Evolutionary conservation across 768 basidiomycete genomes (phyloP).

Genomic region (Leccinum pellstonianum): DNA sequence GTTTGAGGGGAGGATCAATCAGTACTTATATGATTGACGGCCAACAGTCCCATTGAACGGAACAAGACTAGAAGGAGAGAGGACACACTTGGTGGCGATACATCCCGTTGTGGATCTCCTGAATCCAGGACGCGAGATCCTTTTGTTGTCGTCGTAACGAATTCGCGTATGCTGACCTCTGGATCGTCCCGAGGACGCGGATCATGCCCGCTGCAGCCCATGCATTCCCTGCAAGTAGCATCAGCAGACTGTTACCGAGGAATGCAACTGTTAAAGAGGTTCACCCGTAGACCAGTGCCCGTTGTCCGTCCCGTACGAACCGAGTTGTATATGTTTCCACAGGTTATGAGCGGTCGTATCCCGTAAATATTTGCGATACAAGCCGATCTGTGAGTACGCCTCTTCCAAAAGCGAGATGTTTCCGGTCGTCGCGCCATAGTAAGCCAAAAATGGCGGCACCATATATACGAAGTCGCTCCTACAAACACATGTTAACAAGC

Average conservation of each 20-base stretch:
- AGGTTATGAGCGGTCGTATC: constrained; percentile 51
- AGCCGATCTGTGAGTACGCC: constrained; percentile 67
- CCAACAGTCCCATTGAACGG: neutral
- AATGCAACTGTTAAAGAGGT: neutral
- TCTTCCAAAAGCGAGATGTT: constrained; percentile 60
- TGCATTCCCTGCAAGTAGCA: constrained; percentile 59
- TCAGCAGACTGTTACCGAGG: neutral
- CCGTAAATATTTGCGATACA: constrained; percentile 67
- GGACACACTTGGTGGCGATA: constrained; percentile 55
- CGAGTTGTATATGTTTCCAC: constrained; percentile 77
- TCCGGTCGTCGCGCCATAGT: constrained; percentile 64
- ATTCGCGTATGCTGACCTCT: constrained; percentile 54
- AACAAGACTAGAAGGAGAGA: neutral
- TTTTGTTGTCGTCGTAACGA: constrained; percentile 49
- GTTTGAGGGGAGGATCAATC: neutral
- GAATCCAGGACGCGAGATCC: constrained; percentile 63
- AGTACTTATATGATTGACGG: neutral
- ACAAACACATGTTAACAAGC: neutral
- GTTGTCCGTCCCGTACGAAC: constrained; percentile 48
- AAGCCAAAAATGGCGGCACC: constrained; percentile 86
- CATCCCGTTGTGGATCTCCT: constrained; percentile 74
- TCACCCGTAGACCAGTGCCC: constrained; percentile 82
- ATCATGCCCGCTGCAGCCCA: constrained; percentile 91
- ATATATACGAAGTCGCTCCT: constrained; percentile 84
- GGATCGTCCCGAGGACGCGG: constrained; percentile 75